These are phyloP conservation scores for Syncephalis plumigaleata DNA, from an alignment of 371 early-diverging fungal species.

Conservation along the genomic window DNA sequence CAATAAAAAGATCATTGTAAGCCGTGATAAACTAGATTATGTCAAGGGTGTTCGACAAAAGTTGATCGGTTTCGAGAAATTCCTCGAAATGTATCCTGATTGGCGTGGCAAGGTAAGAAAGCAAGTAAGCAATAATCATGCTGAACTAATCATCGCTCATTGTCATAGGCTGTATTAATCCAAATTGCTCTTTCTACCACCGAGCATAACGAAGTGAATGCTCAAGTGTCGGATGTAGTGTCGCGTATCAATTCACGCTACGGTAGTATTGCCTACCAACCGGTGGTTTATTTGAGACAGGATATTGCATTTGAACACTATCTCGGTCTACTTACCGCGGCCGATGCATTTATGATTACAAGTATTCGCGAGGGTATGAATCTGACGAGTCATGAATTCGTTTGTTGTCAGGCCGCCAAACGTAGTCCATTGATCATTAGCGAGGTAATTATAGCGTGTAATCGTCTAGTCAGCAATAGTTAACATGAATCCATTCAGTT, in stretches of 20 bases:
- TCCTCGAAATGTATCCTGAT: constrained; percentile 61
- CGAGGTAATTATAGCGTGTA: constrained; percentile 22
- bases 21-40: constrained; percentile 86
- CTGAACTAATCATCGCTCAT: background rate
- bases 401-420: constrained; percentile 74
- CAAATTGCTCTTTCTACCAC: constrained; percentile 51
- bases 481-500: constrained; percentile 22
- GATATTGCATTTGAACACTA: constrained; percentile 77
- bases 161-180: constrained; percentile 27
- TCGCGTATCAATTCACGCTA: constrained; percentile 81
- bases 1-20: constrained; percentile 76
- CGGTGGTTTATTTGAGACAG: constrained; percentile 83
- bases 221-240: constrained; percentile 73
- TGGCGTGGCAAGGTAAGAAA: constrained; percentile 27
- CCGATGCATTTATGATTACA: constrained; percentile 86
- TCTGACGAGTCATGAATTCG: constrained; percentile 88
- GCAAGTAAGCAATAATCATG: background rate
- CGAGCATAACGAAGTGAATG: constrained; percentile 48
- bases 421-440: constrained; percentile 75
- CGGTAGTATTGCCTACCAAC: constrained; percentile 83
- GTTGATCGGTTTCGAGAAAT: constrained; percentile 69
- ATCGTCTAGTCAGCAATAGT: background rate
- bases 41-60: constrained; percentile 90
- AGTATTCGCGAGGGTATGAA: constrained; percentile 96
- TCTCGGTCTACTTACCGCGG: constrained; percentile 73